These are phyloP conservation scores for Ogataea corticis DNA, from an alignment of 805 yeast species.

Conservation along the genomic window DNA sequence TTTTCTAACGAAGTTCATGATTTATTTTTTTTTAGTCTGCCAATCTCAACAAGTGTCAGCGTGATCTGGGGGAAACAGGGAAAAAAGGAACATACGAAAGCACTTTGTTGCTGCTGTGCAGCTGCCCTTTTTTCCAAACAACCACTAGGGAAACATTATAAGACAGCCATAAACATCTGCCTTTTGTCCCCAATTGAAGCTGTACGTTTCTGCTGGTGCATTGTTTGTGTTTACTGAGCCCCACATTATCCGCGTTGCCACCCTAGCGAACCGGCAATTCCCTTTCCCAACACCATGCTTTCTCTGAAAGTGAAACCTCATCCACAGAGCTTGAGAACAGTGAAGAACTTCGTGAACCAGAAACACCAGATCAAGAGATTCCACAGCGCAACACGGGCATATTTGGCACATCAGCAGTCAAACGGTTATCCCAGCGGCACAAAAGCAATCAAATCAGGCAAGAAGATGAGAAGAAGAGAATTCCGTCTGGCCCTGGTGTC, in stretches of 20 bases:
- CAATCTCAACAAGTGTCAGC: background rate
- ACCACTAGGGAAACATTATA: no score
- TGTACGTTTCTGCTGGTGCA: no score
- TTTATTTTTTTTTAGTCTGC: background rate
- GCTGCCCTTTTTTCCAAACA: no score
- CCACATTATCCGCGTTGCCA: background rate
- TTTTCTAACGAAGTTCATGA: background rate
- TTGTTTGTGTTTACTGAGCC: background rate
- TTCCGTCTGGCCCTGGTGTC: constrained; percentile 34
- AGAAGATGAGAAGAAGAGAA: constrained; percentile 32
- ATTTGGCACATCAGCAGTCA: constrained; percentile 7
- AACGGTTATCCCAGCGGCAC: constrained; percentile 5
- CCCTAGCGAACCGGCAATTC: background rate
- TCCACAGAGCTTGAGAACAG: constrained; percentile 10
- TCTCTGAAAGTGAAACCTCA: constrained; percentile 18
- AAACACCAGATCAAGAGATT: constrained; percentile 14
- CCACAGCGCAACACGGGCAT: constrained; percentile 14
- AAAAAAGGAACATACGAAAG: background rate
- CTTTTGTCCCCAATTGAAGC: no score
- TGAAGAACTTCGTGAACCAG: constrained; percentile 15
- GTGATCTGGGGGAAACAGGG: constrained; percentile 3
- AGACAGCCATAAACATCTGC: no score
- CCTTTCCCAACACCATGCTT: constrained; percentile 13
- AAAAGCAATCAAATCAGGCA: constrained; percentile 10
- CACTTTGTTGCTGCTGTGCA: background rate